Evolutionary conservation across 257 asterid genomes (phyloP), one percentile per base, ranked within the genome.

Genomic region (Echium plantagineum): DNA sequence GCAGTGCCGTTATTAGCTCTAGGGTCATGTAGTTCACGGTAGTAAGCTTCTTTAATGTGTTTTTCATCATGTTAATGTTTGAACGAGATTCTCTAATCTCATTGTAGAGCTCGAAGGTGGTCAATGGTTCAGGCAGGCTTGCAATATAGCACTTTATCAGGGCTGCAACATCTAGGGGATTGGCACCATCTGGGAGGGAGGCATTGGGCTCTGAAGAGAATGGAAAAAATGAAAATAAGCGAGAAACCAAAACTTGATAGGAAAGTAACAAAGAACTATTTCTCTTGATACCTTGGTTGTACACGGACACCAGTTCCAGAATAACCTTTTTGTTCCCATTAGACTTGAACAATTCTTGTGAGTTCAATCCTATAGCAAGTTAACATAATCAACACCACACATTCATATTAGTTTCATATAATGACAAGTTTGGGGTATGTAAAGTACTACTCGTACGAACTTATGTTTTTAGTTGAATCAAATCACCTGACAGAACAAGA

Each of bases 1-100:
- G 76, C 59, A 90, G 77, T 6, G 97, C 94, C 19, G 96, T 90
- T 58, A 87, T 71, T 73, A 90, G 72, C 77, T 90, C 97, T 66
- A 87, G 73, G 5, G 96, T 87, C 96, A 90, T 86, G 73, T 79
- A 90, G 72, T 85, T 90, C 68, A 83, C 97, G 53, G 90, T 87
- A 13, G 97, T 79, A 73, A 90, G 86, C 64, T 74, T 83, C 84
- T 85, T 87, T 71, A 87, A 77, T 64, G 78, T 75, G 76, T 80
- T 83, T 80, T 87, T 79, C 95, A 87, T 80, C 63, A 55, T 63
- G 52, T 71, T 79, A 66, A 83, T 71, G 76, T 78, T 81, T 59
- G 89, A 83, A 19, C 90, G 91, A 38, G 94, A 89, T 73, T 70
- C 71, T 76, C 78, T 81, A 70, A 90, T 75, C 58, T 90, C 94